Evolutionary conservation across 192 early-diverging fungal genomes (phyloP).

Genomic region (Coemansia sp.): DNA sequence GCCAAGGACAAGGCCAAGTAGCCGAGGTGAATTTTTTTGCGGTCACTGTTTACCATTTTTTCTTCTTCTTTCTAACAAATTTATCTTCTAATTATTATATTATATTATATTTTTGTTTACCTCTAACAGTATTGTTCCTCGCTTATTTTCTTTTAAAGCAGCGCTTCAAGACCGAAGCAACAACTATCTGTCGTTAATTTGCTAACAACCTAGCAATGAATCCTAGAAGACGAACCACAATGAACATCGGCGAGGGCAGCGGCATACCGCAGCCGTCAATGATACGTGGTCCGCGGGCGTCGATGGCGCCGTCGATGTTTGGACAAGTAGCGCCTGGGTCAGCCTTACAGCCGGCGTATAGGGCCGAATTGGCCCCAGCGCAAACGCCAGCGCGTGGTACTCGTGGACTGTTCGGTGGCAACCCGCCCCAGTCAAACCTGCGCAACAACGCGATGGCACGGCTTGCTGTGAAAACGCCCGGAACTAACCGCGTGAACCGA

Average conservation of each 20-base stretch:
- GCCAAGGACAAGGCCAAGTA: too few species aligned
- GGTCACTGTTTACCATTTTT: neutral
- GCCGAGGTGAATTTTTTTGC: too few species aligned
- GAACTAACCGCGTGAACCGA: constrained; percentile 46
- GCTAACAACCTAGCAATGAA: constrained; percentile 6
- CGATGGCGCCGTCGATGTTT: constrained; percentile 54
- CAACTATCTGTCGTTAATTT: neutral
- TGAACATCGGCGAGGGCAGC: constrained; percentile 54
- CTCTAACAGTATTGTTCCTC: neutral
- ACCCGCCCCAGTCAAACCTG: constrained; percentile 45
- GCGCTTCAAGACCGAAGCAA: neutral
- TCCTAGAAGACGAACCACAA: constrained; percentile 51
- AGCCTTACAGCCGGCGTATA: constrained; percentile 30
- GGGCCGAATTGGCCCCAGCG: constrained; percentile 32
- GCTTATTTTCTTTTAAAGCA: neutral
- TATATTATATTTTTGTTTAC: constrained; percentile 4
- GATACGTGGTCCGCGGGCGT: constrained; percentile 48
- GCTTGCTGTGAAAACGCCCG: constrained; percentile 40
- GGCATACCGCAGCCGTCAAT: constrained; percentile 52
- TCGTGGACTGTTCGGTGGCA: constrained; percentile 29
- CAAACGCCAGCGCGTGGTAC: constrained; percentile 37
- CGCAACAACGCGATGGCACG: constrained; percentile 34
- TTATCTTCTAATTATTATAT: neutral
- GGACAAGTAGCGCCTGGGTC: constrained; percentile 33
- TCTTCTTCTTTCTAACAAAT: neutral